phyloP scores from a whole-genome alignment of 2,329 filamentous ascomycete species.

The Phoma sp. region DNA sequence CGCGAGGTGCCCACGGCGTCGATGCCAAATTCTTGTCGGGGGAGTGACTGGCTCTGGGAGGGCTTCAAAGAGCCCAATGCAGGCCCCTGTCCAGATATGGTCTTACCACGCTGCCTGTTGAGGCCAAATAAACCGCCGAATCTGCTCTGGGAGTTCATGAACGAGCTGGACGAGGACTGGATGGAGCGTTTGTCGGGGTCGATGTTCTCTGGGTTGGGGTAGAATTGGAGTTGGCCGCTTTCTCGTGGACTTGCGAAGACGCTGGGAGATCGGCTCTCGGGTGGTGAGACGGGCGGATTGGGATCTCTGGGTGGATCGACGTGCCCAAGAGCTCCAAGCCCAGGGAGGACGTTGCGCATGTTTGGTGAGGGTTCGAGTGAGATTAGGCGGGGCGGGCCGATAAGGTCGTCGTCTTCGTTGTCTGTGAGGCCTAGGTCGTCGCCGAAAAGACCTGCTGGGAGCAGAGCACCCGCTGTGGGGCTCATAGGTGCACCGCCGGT shows the following conservation, averaged over 20 bases:
- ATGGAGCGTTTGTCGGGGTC: conserved; percentile 58
- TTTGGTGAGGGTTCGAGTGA: conserved; percentile 41
- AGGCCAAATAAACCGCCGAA: conserved; percentile 67
- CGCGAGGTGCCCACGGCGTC: conserved; percentile 59
- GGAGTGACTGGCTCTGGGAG: conserved; percentile 80
- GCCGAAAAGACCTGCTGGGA: conserved; percentile 72
- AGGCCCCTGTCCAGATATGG: conserved; percentile 66
- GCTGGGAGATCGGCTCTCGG: conserved; percentile 53
- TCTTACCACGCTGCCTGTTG: conserved; percentile 69
- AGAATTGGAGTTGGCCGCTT: conserved; percentile 53
- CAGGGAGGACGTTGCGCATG: conserved; percentile 46
- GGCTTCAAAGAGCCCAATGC: conserved; percentile 73
- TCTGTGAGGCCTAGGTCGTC: conserved; percentile 66
- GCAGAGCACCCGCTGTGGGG: conserved; percentile 75
- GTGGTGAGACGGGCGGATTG: conserved; percentile 52
- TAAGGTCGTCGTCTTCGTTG: conserved; percentile 42
- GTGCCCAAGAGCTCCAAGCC: conserved; percentile 52
- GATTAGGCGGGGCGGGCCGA: conserved; percentile 31
- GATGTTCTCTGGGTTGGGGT: conserved; percentile 50
- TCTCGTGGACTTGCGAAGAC: conserved; percentile 58
- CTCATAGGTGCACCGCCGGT: conserved; percentile 75
- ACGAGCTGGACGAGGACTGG: conserved; percentile 58
- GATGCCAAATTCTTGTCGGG: conserved; percentile 60
- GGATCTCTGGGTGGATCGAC: conserved; percentile 46
- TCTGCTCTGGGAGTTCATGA: conserved; percentile 58